These are phyloP conservation scores for Gossypium sturtianum DNA, from an alignment of 345 rosid species.

Conservation along the genomic window DNA sequence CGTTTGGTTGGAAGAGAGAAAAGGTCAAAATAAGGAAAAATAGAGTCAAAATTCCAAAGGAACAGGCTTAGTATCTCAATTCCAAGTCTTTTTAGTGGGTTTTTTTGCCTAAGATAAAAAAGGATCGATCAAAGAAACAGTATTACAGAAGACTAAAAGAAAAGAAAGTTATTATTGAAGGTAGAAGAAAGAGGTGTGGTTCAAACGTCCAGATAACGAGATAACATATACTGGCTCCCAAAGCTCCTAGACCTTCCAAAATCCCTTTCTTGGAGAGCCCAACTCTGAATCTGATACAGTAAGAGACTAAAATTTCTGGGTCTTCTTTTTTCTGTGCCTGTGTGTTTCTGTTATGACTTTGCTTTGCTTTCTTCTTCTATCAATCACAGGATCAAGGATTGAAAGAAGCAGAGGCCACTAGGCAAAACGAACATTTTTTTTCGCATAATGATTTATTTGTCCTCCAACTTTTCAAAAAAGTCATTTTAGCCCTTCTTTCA, in stretches of 20 bases:
- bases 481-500: too few relatives aligned
- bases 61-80: background rate
- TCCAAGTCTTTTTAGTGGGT: background rate
- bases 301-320: background rate
- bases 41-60: slow-evolving; percentile 14
- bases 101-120: background rate
- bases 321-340: background rate
- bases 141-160: background rate
- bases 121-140: background rate
- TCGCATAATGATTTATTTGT: background rate
- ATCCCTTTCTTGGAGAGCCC: background rate
- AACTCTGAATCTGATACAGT: background rate
- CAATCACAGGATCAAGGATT: background rate
- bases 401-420: background rate
- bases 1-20: background rate
- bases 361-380: background rate
- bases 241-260: background rate
- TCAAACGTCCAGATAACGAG: background rate
- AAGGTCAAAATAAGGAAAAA: background rate
- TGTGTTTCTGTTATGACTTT: background rate
- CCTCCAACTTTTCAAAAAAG: too few relatives aligned
- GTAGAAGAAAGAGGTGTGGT: background rate
- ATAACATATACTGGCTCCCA: background rate
- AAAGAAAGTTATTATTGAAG: background rate
- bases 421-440: background rate